Evolutionary conservation across 306 rosid genomes (phyloP).

Genomic region (Acacia melanoxylon): DNA sequence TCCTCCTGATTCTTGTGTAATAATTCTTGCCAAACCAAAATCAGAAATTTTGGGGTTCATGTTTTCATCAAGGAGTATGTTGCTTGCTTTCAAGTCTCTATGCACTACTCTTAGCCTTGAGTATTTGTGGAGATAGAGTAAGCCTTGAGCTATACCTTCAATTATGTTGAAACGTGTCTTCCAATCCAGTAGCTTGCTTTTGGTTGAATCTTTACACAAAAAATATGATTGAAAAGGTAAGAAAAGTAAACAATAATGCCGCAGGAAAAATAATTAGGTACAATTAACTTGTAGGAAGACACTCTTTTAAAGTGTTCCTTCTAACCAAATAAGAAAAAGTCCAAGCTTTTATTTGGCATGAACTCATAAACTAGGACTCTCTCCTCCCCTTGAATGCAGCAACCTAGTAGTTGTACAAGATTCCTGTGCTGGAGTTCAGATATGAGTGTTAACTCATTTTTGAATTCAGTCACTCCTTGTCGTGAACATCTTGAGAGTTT

Average conservation of each 20-base stretch:
- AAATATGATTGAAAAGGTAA: background rate
- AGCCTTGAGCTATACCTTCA: conserved; percentile 23
- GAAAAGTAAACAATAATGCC: background rate
- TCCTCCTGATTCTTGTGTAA: background rate
- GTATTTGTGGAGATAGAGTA: conserved; percentile 22
- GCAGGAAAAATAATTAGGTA: background rate
- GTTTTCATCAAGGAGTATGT: conserved; percentile 20
- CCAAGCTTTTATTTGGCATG: conserved; percentile 4
- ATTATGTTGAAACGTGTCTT: conserved; percentile 4
- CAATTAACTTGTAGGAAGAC: background rate
- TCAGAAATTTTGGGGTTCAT: conserved; percentile 18
- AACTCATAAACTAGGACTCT: conserved; percentile 22
- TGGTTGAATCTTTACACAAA: background rate
- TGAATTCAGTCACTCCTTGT: background rate
- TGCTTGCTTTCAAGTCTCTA: conserved; percentile 23
- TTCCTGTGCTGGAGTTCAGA: background rate
- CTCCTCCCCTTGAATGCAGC: background rate
- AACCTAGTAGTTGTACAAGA: background rate
- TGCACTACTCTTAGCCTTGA: conserved; percentile 4
- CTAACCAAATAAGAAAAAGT: conserved; percentile 4
- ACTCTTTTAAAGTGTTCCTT: background rate
- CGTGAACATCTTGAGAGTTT: background rate
- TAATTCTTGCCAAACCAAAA: background rate
- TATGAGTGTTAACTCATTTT: background rate
- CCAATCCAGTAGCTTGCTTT: background rate